Evolutionary conservation across 1,139 yeast genomes (phyloP).

Genomic region (Zygoascus sp.): DNA sequence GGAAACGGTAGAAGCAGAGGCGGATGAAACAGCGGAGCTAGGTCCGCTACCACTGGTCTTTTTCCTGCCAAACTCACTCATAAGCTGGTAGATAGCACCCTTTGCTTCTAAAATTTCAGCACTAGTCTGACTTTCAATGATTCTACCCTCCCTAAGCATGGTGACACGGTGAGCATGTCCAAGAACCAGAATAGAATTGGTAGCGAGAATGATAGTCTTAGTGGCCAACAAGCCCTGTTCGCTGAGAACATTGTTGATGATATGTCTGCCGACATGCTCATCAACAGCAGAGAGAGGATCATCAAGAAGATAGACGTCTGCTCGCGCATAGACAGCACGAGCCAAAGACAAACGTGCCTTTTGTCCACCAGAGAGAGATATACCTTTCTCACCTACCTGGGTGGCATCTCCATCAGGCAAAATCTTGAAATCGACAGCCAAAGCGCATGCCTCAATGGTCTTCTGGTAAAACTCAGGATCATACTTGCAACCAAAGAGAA

Average conservation of each 20-base stretch:
- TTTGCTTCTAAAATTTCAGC: slow-evolving; percentile 50
- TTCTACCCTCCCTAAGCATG: slow-evolving; percentile 69
- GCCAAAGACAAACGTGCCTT: slow-evolving; percentile 92
- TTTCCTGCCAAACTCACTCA: slow-evolving; percentile 70
- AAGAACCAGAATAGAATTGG: slow-evolving; percentile 83
- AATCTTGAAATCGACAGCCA: slow-evolving; percentile 69
- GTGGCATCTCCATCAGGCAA: slow-evolving; percentile 88
- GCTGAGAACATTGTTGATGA: slow-evolving; percentile 75
- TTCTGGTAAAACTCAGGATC: slow-evolving; percentile 75
- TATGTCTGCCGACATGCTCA: slow-evolving; percentile 87
- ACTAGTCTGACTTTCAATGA: slow-evolving; percentile 74
- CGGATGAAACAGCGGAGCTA: slow-evolving; percentile 8
- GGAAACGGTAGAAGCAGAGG: slow-evolving; percentile 15
- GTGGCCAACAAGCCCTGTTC: slow-evolving; percentile 70
- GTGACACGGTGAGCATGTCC: slow-evolving; percentile 70
- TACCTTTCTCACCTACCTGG: slow-evolving; percentile 95
- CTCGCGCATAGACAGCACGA: slow-evolving; percentile 91
- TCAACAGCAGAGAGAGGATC: slow-evolving; percentile 95
- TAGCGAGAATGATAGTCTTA: slow-evolving; percentile 78
- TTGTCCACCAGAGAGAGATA: slow-evolving; percentile 94
- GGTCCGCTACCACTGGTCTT: not conserved
- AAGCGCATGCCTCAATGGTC: slow-evolving; percentile 85
- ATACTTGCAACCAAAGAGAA: slow-evolving; percentile 79
- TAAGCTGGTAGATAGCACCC: slow-evolving; percentile 57
- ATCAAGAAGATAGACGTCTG: slow-evolving; percentile 85